Percentiles rank a stretch among this genome's conserved stretches.
These are phyloP conservation scores for Pythium inflatum DNA, from an alignment of 352 stramenopile species.

Conservation along the genomic window DNA sequence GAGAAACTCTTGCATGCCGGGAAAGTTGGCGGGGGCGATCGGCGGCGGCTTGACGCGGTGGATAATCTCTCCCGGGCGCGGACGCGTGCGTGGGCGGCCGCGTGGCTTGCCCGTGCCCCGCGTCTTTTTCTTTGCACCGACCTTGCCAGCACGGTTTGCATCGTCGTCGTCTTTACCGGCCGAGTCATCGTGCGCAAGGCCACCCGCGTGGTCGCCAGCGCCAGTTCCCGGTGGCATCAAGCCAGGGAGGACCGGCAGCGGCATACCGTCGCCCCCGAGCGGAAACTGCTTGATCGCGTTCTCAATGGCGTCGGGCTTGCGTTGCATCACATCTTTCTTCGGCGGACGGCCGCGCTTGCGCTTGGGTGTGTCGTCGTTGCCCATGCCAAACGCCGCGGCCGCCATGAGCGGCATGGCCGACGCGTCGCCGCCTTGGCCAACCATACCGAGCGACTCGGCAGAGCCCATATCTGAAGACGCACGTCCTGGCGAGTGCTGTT, in stretches of 20 bases:
- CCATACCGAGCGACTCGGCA: constrained; percentile 23
- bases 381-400: constrained; percentile 36
- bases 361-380: constrained; percentile 63
- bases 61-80: constrained; percentile 76
- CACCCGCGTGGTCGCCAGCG: constrained; percentile 33
- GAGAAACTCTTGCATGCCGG: constrained; percentile 79
- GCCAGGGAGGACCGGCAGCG: constrained; percentile 53
- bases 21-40: constrained; percentile 77
- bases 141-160: constrained; percentile 39
- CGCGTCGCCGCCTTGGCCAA: constrained; percentile 17
- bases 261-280: constrained; percentile 64
- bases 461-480: constrained; percentile 7
- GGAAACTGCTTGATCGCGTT: constrained; percentile 70
- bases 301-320: constrained; percentile 48
- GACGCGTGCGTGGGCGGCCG: constrained; percentile 69
- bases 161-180: constrained; percentile 39
- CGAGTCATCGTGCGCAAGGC: constrained; percentile 25
- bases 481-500: constrained; percentile 16
- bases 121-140: constrained; percentile 72
- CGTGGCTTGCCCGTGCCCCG: constrained; percentile 73
- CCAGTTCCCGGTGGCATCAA: constrained; percentile 47
- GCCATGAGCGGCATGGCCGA: constrained; percentile 40
- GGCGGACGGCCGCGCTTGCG: constrained; percentile 69
- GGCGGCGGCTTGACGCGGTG: constrained; percentile 67
- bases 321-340: constrained; percentile 65